These are phyloP conservation scores for Euphrasia confusa DNA, from an alignment of 257 asterid species.

Conservation along the genomic window DNA sequence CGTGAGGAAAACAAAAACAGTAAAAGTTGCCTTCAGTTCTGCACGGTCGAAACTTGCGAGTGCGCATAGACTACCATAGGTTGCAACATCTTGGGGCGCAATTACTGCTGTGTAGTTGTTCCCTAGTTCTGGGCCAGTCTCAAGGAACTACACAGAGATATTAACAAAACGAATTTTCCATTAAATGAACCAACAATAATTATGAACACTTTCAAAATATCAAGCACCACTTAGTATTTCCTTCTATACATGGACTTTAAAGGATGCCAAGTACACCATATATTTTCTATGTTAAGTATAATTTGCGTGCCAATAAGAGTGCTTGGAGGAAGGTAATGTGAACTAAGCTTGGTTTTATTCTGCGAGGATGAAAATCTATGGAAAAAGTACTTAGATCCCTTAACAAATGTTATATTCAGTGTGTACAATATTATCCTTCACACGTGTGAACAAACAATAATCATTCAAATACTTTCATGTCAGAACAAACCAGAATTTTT, in stretches of 20 bases:
- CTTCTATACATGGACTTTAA: neutral
- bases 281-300: neutral
- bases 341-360: neutral
- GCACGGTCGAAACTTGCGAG: constrained; percentile 96
- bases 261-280: neutral
- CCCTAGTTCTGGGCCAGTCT: constrained; percentile 77
- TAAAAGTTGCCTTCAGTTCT: constrained; percentile 66
- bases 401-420: neutral
- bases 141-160: constrained; percentile 64
- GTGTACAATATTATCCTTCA: neutral
- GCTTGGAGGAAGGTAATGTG: neutral
- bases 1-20: constrained; percentile 4
- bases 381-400: neutral
- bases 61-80: constrained; percentile 96
- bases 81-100: constrained; percentile 95
- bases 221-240: neutral
- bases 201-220: constrained; percentile 1
- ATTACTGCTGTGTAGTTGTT: constrained; percentile 78
- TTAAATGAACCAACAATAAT: neutral
- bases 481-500: neutral
- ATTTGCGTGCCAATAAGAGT: neutral
- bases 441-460: neutral
- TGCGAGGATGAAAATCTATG: neutral
- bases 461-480: neutral
- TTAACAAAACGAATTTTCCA: neutral